Evolutionary conservation across 2,329 filamentous ascomycete genomes (phyloP), one percentile per base, ranked within the genome.

Genomic region (Apiospora rasikravindrae): DNA sequence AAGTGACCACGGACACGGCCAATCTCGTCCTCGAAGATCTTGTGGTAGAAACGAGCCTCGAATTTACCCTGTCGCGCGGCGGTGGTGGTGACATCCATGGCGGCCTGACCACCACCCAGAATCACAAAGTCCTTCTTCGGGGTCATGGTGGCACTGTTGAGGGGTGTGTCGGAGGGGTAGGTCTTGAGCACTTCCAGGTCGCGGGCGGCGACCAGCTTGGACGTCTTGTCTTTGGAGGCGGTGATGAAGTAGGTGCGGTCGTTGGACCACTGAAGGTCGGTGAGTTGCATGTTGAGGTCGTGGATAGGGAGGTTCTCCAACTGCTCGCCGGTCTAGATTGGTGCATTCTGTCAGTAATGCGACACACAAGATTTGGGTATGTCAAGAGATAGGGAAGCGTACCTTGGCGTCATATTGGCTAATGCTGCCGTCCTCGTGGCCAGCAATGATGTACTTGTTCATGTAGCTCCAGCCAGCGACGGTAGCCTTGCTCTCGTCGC

Each of bases 191-290:
- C 92, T 80, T 93, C 91, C 80, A 99, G 93, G 81, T 97, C 94
- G 81, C 93, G 91, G 77, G 93, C 90, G 76, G 95, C 92, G 82
- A 98, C 88, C 78, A 98, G 92, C 91, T 92, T 75, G 77, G 96
- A 93, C 67, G 93, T 93, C 90, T 99, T 99, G 89, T 99, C 96
- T 88, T 98, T 98, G 81, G 93, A 96, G 72, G 96, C 93, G 73
- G 96, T 99, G 87, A 99, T 96, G 87, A 98, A 98, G 87, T 98
- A 98, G 79, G 95, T 97, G 78, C 96, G 91, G 87, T 99, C 96
- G 70, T 91, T 84, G 71, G 94, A 92, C 93, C 96, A 98, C 86
- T 99, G 96, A 74, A 99, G 90, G 83, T 99, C 96, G 79, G 94
- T 96, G 80, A 99, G 94, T 83, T 89, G 88, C 80, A 88, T 86